Percentiles rank a stretch among this genome's conserved stretches.
These are phyloP conservation scores for Furcasterigmium furcatum DNA, from an alignment of 2,329 filamentous ascomycete genomes.

Conservation along the genomic window DNA sequence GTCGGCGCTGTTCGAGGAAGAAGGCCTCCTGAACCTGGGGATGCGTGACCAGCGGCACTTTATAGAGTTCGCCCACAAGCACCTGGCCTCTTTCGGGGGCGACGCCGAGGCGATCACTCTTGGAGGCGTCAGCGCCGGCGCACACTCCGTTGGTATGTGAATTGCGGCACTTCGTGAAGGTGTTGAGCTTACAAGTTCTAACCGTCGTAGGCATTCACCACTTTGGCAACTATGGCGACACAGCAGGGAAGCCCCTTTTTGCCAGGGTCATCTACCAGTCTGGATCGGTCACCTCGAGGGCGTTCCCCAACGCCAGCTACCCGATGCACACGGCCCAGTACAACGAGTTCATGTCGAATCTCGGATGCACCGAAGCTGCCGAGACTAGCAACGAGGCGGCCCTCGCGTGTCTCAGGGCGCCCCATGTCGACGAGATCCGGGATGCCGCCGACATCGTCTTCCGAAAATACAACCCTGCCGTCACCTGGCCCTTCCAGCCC, in stretches of 20 bases:
- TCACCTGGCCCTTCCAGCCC: slow-evolving; percentile 48
- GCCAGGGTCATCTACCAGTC: slow-evolving; percentile 30
- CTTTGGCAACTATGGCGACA: slow-evolving; percentile 30
- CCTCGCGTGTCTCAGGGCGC: slow-evolving; percentile 32
- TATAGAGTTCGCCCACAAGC: slow-evolving; percentile 48
- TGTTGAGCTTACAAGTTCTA: too few relatives aligned
- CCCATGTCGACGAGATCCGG: slow-evolving; percentile 29
- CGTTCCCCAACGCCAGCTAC: slow-evolving; percentile 29
- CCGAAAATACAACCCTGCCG: slow-evolving; percentile 27
- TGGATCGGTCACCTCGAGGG: slow-evolving; percentile 30
- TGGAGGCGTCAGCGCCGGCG: slow-evolving; percentile 53
- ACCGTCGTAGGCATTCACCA: slow-evolving; percentile 32
- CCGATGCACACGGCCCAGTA: slow-evolving; percentile 28
- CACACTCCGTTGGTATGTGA: too few relatives aligned
- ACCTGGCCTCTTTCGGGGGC: slow-evolving; percentile 52
- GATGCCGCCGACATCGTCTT: slow-evolving; percentile 33
- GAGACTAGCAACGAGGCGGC: slow-evolving; percentile 26
- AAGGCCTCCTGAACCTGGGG: slow-evolving; percentile 46
- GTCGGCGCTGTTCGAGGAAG: slow-evolving; percentile 30
- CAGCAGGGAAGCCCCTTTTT: slow-evolving; percentile 23
- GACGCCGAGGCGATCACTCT: slow-evolving; percentile 49
- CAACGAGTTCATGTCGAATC: slow-evolving; percentile 19
- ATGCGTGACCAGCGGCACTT: slow-evolving; percentile 49
- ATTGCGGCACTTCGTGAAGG: too few relatives aligned
- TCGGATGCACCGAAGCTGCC: slow-evolving; percentile 20